Evolutionary conservation across 2,329 filamentous ascomycete species (phyloP).

Genomic region (Paecilomyces niveus): DNA sequence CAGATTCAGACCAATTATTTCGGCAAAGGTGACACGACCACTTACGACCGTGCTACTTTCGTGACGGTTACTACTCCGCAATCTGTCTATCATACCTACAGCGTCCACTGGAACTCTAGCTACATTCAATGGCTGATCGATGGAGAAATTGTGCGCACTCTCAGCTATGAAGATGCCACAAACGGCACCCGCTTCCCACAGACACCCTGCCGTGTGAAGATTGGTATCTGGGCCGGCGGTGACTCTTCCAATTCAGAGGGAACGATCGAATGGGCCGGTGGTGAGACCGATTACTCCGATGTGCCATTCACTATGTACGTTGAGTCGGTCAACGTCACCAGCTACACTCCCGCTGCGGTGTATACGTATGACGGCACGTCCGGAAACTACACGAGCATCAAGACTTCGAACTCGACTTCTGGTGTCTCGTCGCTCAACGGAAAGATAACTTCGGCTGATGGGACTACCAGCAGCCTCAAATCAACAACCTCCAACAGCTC

Average conservation of each 20-base stretch:
- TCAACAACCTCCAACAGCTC: neutral
- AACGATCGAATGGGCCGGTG: constrained; percentile 64
- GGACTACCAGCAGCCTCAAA: neutral
- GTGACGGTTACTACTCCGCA: constrained; percentile 58
- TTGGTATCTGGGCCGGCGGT: constrained; percentile 65
- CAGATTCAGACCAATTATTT: constrained; percentile 83
- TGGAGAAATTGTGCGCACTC: constrained; percentile 53
- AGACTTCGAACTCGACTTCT: constrained; percentile 18
- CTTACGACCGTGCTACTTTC: constrained; percentile 79
- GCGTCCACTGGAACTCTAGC: constrained; percentile 60
- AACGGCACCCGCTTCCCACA: constrained; percentile 59
- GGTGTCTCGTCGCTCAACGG: neutral
- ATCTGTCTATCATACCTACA: constrained; percentile 38
- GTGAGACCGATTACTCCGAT: constrained; percentile 56
- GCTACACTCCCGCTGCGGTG: constrained; percentile 53
- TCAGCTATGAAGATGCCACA: constrained; percentile 54
- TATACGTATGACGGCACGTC: constrained; percentile 59
- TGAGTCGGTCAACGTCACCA: constrained; percentile 51
- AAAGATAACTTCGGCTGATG: neutral
- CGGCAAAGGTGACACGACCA: constrained; percentile 73
- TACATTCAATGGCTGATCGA: constrained; percentile 60
- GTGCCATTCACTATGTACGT: constrained; percentile 70
- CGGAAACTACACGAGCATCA: constrained; percentile 59
- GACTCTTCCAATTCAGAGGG: constrained; percentile 31
- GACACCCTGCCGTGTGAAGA: constrained; percentile 64